Base-by-base conservation (phyloP, 495 filamentous ascomycete species). In the Annulohypoxylon maeteangense region DNA sequence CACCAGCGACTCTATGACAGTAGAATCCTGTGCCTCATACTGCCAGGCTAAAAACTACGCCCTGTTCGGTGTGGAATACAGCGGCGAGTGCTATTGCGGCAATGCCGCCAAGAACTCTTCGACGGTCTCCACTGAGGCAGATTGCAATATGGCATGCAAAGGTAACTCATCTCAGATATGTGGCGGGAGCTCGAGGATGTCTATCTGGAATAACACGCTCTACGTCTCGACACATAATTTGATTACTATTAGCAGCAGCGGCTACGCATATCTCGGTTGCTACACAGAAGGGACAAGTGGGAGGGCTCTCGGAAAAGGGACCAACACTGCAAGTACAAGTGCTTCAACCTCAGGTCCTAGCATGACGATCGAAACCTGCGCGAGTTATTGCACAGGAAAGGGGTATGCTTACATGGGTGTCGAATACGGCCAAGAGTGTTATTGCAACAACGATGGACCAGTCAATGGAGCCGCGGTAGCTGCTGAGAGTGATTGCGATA, bases 71-170 rank as follows among this genome's bases (percentile, higher is more conserved):
- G 51, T 75, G 8, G 75, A 77, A 18, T 77, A 77, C 40, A 67
- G 71, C n/a, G 53, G 59, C 10, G 77, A 78, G 47, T 80, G 78
- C 61, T 81, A 71, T 51, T 81, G 79, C 58, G 78, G 78, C 8
- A 75, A 79, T 32, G 31, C 31, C 3, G 65, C 72, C 6, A 67
- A 34, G 8, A 22, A 3, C 12, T 51, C 23, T 1, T 27, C 65
- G 1, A 5, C 23, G 12, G 20, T 53, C 10, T 12, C 54, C 25
- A 32, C 45, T n/a, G 54, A 64, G 7, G 48, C 7, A 3, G 65
- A 58, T 31, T 84, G 81, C 74, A 67, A 68, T 36, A 81, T 81
- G 75, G 36, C 70, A 0, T 84, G 81, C 68, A 75, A 75, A 45
- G 77, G 75, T 18, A 75, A 81, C 62, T 29, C 50, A 10, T 44